Evolutionary conservation across 805 yeast genomes (phyloP).

Genomic region (Lachancea nothofagi): DNA sequence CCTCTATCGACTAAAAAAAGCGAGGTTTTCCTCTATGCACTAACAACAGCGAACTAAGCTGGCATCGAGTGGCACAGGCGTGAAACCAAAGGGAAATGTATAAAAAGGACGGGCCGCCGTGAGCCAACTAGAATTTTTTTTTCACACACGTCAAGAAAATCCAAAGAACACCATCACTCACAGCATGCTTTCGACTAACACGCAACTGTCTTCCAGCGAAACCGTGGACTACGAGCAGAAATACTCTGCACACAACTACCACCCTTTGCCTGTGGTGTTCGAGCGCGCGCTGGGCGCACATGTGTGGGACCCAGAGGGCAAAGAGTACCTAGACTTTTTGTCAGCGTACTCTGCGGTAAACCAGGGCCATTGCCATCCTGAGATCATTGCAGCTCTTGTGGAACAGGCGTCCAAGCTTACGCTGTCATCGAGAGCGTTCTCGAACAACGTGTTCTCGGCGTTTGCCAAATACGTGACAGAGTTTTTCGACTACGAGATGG

Average conservation of each 20-base stretch:
- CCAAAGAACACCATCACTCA: not conserved
- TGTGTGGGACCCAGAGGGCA: conserved; percentile 98
- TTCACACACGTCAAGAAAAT: not conserved
- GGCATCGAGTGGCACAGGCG: conserved; percentile 1
- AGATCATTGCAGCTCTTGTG: conserved; percentile 73
- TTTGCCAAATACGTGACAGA: conserved; percentile 87
- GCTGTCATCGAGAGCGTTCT: conserved; percentile 86
- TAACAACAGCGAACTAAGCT: conserved; percentile 10
- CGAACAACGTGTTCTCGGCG: conserved; percentile 79
- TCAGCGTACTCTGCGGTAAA: conserved; percentile 96
- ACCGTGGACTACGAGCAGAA: conserved; percentile 66
- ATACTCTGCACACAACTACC: conserved; percentile 95
- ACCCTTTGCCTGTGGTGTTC: conserved; percentile 93
- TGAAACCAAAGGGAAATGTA: not conserved
- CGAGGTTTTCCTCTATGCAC: conserved; percentile 12
- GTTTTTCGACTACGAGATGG: conserved; percentile 85
- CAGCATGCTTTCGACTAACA: conserved; percentile 20
- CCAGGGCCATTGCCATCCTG: conserved; percentile 97
- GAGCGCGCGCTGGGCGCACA: conserved; percentile 82
- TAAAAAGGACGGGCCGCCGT: conserved; percentile 1
- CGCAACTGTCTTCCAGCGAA: conserved; percentile 53
- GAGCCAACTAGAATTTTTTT: not conserved
- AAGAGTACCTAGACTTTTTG: conserved; percentile 84
- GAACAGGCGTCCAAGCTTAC: conserved; percentile 86
- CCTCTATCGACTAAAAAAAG: conserved; percentile 12